Evolutionary conservation across 192 early-diverging fungal genomes (phyloP).

Genomic region (Oehlia diaphana): DNA sequence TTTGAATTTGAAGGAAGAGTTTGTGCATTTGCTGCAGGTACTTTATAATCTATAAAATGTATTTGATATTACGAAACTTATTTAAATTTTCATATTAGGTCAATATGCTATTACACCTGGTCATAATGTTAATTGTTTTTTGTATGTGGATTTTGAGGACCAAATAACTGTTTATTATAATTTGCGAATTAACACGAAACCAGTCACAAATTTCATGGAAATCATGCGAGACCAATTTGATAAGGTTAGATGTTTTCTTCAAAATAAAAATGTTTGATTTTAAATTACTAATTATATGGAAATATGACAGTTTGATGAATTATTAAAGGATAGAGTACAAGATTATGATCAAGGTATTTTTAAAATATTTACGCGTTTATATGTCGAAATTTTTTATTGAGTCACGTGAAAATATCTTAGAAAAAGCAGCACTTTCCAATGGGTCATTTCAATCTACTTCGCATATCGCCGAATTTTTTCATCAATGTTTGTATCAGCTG

Average conservation of each 20-base stretch:
- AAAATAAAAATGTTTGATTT: neutral
- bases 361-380: neutral
- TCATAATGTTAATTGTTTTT: conserved; percentile 55
- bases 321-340: neutral
- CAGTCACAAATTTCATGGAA: conserved; percentile 47
- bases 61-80: neutral
- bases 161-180: conserved; percentile 61
- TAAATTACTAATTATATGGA: neutral
- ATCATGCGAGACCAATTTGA: conserved; percentile 9
- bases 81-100: conserved; percentile 33
- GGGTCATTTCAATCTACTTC: neutral
- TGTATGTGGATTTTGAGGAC: conserved; percentile 65
- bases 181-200: conserved; percentile 48
- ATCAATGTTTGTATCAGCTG: conserved; percentile 6
- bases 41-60: neutral
- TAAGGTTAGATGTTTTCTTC: neutral
- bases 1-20: conserved; percentile 61
- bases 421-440: conserved; percentile 3
- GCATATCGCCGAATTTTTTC: neutral
- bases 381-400: neutral
- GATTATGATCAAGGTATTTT: conserved; percentile 11
- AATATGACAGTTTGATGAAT: neutral
- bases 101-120: conserved; percentile 49
- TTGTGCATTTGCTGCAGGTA: conserved; percentile 62
- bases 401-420: neutral